These are phyloP conservation scores for Suaeda aralocaspica DNA, from an alignment of 148 eudicot genomes.

Conservation along the genomic window DNA sequence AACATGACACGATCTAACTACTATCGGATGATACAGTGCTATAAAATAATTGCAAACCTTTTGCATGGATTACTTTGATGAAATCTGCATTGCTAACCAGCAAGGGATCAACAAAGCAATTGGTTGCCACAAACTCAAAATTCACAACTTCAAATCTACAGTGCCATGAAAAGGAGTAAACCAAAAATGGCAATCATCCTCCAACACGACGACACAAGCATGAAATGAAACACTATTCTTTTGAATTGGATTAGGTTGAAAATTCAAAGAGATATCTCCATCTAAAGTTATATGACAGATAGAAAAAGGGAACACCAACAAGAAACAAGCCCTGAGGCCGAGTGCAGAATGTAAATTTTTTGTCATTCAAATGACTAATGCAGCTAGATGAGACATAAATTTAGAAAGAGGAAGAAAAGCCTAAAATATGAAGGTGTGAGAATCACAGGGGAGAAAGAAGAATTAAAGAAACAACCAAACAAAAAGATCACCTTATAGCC, in stretches of 20 bases:
- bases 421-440: neutral
- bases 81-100: neutral
- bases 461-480: neutral
- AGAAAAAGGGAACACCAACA: neutral
- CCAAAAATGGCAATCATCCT: neutral
- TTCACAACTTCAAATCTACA: neutral
- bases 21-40: neutral
- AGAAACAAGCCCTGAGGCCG: neutral
- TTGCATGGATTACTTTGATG: neutral
- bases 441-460: neutral
- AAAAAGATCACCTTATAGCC: conserved; percentile 43
- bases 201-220: neutral
- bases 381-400: neutral
- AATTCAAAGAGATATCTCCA: neutral
- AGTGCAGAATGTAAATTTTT: neutral
- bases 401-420: neutral
- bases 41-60: neutral
- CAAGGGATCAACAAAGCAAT: neutral
- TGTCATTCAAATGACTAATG: neutral
- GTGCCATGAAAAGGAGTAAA: neutral
- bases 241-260: neutral
- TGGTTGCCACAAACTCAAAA: neutral
- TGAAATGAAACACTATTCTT: neutral
- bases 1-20: neutral
- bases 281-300: neutral